phyloP scores from a whole-genome alignment of 2,329 filamentous ascomycete genomes.

The Calonectria honghensis region DNA sequence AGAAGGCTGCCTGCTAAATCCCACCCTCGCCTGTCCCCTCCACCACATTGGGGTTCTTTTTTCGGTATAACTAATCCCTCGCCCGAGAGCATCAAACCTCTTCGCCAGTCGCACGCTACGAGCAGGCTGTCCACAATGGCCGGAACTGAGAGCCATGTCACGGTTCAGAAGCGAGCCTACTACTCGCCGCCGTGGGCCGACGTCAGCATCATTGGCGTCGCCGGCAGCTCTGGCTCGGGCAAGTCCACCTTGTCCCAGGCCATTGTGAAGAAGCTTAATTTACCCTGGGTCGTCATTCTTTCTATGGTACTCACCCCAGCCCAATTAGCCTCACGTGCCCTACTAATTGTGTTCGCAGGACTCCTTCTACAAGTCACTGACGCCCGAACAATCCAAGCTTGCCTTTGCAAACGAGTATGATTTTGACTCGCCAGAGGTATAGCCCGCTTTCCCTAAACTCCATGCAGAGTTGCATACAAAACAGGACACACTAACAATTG shows the following conservation, averaged over 20 bases:
- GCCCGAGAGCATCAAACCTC: conserved; percentile 13
- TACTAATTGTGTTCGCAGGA: conserved; percentile 76
- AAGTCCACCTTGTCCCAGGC: conserved; percentile 96
- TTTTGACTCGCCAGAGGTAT: conserved; percentile 90
- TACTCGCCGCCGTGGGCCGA: conserved; percentile 98
- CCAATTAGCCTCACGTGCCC: background rate
- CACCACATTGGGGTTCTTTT: conserved; percentile 23
- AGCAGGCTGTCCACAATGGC: conserved; percentile 43
- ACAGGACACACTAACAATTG: conserved; percentile 25
- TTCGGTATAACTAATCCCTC: conserved; percentile 28
- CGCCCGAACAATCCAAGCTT: conserved; percentile 83
- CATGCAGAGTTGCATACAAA: background rate
- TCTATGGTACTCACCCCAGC: conserved; percentile 83
- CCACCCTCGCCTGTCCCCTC: conserved; percentile 31
- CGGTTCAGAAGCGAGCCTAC: conserved; percentile 77
- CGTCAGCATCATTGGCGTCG: conserved; percentile 96
- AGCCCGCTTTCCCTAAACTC: conserved; percentile 33
- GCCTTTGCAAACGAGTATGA: conserved; percentile 96
- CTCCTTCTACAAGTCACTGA: conserved; percentile 96
- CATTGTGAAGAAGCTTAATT: conserved; percentile 90
- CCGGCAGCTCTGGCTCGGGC: conserved; percentile 93
- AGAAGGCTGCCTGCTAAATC: conserved; percentile 33
- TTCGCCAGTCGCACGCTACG: conserved; percentile 21
- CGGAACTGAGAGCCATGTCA: conserved; percentile 64
- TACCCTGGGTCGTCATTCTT: conserved; percentile 98